Base-by-base conservation (phyloP, 2,329 filamentous ascomycete genomes). In the Cordyceps javanica region DNA sequence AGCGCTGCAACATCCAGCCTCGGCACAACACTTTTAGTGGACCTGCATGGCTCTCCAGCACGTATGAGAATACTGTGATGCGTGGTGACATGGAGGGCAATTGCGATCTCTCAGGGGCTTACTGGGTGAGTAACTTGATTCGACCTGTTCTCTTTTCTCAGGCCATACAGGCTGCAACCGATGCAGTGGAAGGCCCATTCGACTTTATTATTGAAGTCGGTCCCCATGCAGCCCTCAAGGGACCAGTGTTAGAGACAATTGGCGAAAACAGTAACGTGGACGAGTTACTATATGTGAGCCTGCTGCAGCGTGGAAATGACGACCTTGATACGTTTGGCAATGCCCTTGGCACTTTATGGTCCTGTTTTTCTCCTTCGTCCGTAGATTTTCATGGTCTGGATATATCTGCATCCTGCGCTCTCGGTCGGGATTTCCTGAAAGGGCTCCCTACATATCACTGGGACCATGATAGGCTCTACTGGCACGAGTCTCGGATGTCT, bases 241-340 rank as follows among this genome's bases (percentile, higher is more conserved):
- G n/a, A n/a, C n/a, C n/a, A n/a, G n/a, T n/a, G n/a, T n/a, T n/a
- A n/a, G n/a, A n/a, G n/a, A n/a, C n/a, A n/a, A n/a, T n/a, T n/a
- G n/a, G n/a, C n/a, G n/a, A n/a, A n/a, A n/a, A n/a, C n/a, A n/a
- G n/a, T n/a, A n/a, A n/a, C n/a, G n/a, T n/a, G n/a, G n/a, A n/a
- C n/a, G n/a, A n/a, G n/a, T n/a, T n/a, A n/a, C n/a, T n/a, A n/a
- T n/a, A n/a, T n/a, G n/a, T n/a, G n/a, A n/a, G n/a, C n/a, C n/a
- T n/a, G n/a, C 75, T 86, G 3, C 26, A 55, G 32, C 55, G 67
- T 77, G 6, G 76, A 77, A 34, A 13, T 7, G 8, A 77, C 44
- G 50, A 62, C 34, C 41, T 78, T 28, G 74, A 78, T 11, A 7
- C 30, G 3, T 16, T 50, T 25, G 34, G 19, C 13, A 50, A 19